A percentile compares a stretch with the other conserved stretches of the same genome.
These are phyloP conservation scores for Pythium guiyangense DNA, from an alignment of 352 stramenopile genomes.

Conservation along the genomic window DNA sequence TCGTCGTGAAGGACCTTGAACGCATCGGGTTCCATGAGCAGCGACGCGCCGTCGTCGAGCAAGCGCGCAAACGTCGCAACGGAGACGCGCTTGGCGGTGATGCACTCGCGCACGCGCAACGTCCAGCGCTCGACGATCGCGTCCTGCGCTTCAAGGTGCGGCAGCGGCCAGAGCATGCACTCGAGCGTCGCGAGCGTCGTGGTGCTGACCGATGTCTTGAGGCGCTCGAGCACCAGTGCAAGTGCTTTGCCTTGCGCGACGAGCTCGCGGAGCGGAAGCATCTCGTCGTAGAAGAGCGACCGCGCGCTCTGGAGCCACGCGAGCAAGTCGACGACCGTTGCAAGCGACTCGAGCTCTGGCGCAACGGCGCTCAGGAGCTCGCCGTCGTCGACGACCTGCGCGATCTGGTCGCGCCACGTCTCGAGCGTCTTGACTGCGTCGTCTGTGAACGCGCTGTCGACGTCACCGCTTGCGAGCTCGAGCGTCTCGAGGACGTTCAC, in stretches of 20 bases:
- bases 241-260: slow-evolving; percentile 47
- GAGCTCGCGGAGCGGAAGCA: slow-evolving; percentile 56
- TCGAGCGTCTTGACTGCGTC: slow-evolving; percentile 72
- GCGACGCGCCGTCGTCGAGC: slow-evolving; percentile 45
- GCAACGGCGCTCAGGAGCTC: slow-evolving; percentile 62
- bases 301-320: slow-evolving; percentile 74
- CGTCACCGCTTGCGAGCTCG: slow-evolving; percentile 27
- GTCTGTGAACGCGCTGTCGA: slow-evolving; percentile 28
- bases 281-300: slow-evolving; percentile 79
- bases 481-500: slow-evolving; percentile 56
- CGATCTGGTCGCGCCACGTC: slow-evolving; percentile 61
- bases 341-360: slow-evolving; percentile 48
- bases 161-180: slow-evolving; percentile 67
- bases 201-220: slow-evolving; percentile 21
- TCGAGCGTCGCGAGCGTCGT: slow-evolving; percentile 37
- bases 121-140: slow-evolving; percentile 64
- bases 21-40: slow-evolving; percentile 69
- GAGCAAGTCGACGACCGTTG: slow-evolving; percentile 51
- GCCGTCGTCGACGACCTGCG: slow-evolving; percentile 49
- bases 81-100: slow-evolving; percentile 56
- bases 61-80: slow-evolving; percentile 52
- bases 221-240: slow-evolving; percentile 20
- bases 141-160: slow-evolving; percentile 60
- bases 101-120: slow-evolving; percentile 43
- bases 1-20: slow-evolving; percentile 81